Evolutionary conservation across 2,329 filamentous ascomycete species (phyloP), one percentile per base, ranked within the genome.

Genomic region (Apiospora malaysiana): DNA sequence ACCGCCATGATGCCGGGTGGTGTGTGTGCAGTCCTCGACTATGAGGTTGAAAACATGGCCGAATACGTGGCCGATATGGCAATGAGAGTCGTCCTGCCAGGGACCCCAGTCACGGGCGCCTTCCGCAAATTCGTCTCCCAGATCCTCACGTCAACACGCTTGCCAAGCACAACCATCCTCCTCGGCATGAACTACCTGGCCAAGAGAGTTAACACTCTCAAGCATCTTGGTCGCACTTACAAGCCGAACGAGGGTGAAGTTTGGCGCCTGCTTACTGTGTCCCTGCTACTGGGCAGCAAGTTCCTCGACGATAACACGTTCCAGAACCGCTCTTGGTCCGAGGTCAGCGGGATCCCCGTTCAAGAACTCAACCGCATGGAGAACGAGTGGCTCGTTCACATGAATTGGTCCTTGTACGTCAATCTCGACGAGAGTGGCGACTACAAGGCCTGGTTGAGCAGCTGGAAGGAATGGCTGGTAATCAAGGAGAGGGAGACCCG

Each of bases 241-340:
- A 86, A 84, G 72, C 84, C 88, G 51, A 89, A 85, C 70, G 88
- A 90, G 76, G 92, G 92, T 59, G 91, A 96, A 79, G 88, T 97
- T 70, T 97, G 95, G 87, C 92, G 94, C 72, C 92, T 97, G 84
- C 87, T 97, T 74, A 97, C 94, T 8, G 92, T 95, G 47, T 90
- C 93, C 9, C 85, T 98, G 71, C 88, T 98, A 68, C 87, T 98
- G 69, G 95, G 94, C 72, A 97, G 94, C 89, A 98, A 98, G 84
- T 98, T 97, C 78, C 86, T 97, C 75, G 95, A 98, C 78, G 95
- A 97, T 86, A 97, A 97, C 83, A 98, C 95, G 7, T 98, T 98
- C 83, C 95, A 97, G 86, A 98, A 97, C 84, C 92, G 94, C 70
- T 97, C 95, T 1, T 98, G 95, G 95, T 94, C 95, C 6, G 95